phyloP scores from a whole-genome alignment of 163 green algal genomes.

The Prototheca cutis region DNA sequence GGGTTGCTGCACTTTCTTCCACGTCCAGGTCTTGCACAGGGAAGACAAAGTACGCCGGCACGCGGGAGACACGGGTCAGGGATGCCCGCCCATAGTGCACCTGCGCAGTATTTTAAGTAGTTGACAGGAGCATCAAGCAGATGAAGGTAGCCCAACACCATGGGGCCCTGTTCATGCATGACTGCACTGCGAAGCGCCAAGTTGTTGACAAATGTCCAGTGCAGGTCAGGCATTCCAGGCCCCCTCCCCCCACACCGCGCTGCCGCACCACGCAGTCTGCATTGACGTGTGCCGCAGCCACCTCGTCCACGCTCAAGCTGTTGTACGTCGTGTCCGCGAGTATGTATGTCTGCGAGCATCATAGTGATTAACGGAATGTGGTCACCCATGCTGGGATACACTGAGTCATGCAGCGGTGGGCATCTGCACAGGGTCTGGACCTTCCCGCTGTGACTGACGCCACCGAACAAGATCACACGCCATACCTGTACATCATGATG shows the following conservation, averaged over 20 bases:
- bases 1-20: not conserved
- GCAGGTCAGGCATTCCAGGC: too few relatives aligned
- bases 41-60: constrained; percentile 71
- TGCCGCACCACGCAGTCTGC: constrained; percentile 64
- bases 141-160: not conserved
- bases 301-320: constrained; percentile 78
- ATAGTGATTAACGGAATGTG: too few relatives aligned
- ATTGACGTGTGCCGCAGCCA: constrained; percentile 71
- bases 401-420: not conserved
- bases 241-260: not conserved
- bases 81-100: constrained; percentile 77
- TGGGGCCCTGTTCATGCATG: not conserved
- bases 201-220: too few relatives aligned
- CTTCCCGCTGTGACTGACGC: not conserved
- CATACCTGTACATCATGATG: constrained; percentile 12
- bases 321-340: constrained; percentile 89
- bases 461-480: not conserved
- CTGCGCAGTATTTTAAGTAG: too few relatives aligned
- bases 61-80: constrained; percentile 38
- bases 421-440: not conserved
- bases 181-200: too few relatives aligned
- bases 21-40: constrained; percentile 38
- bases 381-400: too few relatives aligned
- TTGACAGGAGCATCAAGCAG: too few relatives aligned
- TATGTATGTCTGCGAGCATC: constrained; percentile 57